These are phyloP conservation scores for Hysterium pulicare DNA, from an alignment of 2,329 filamentous ascomycete genomes.

Conservation along the genomic window DNA sequence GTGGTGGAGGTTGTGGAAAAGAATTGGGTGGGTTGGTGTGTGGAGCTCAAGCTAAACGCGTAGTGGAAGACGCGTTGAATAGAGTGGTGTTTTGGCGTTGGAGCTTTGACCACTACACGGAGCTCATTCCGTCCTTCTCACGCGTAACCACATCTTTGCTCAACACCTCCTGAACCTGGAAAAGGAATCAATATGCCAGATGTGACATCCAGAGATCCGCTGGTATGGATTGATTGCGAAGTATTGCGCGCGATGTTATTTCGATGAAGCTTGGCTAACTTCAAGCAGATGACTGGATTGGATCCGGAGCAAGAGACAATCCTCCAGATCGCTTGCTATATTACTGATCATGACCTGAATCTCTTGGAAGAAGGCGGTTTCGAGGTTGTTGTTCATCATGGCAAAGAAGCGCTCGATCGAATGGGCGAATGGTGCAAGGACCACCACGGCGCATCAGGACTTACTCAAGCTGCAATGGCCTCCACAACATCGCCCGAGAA, in stretches of 20 bases:
- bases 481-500: constrained; percentile 69
- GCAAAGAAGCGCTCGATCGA: constrained; percentile 63
- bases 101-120: too few species aligned
- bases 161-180: background rate
- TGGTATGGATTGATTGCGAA: constrained; percentile 86
- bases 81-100: too few species aligned
- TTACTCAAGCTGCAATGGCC: constrained; percentile 70
- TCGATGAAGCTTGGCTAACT: too few species aligned
- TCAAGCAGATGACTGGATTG: constrained; percentile 82
- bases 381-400: constrained; percentile 74
- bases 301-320: constrained; percentile 77
- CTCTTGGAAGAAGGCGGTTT: constrained; percentile 74
- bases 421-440: constrained; percentile 90
- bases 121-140: too few species aligned
- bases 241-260: too few species aligned
- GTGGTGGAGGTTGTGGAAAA: background rate
- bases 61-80: too few species aligned
- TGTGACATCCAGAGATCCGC: constrained; percentile 57
- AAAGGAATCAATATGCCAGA: constrained; percentile 19
- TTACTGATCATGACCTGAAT: constrained; percentile 77
- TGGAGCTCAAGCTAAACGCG: too few species aligned
- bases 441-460: constrained; percentile 76
- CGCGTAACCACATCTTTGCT: too few species aligned
- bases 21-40: constrained; percentile 2
- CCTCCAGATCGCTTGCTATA: constrained; percentile 86